Conservation (phyloP, 1,284 basidiomycete genomes). For the Cutaneotrichosporon sp. region DNA sequence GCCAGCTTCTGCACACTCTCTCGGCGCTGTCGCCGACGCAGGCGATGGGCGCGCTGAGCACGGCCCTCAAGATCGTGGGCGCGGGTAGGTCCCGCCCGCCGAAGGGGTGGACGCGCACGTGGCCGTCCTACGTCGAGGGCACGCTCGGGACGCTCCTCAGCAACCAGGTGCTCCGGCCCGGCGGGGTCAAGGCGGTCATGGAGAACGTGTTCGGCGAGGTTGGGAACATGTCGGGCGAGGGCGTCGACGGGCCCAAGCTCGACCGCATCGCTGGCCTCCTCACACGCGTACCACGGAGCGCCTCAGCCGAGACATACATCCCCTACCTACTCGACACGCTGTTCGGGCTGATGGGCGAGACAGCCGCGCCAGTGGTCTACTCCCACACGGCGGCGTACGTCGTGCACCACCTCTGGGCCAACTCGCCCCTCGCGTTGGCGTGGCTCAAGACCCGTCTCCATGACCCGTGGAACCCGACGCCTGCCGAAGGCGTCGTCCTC, state of each 20-base stretch:
- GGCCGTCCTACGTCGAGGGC: slow-evolving; percentile 39
- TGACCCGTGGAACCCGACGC: slow-evolving; percentile 35
- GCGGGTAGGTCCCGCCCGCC: slow-evolving; percentile 13
- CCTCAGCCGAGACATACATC: slow-evolving; percentile 34
- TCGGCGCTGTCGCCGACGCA: slow-evolving; percentile 32
- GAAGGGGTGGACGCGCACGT: slow-evolving; percentile 33
- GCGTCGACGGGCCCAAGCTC: slow-evolving; percentile 38
- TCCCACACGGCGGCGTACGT: slow-evolving; percentile 38
- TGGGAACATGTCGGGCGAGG: slow-evolving; percentile 28
- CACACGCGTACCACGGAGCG: slow-evolving; percentile 32
- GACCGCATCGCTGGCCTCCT: slow-evolving; percentile 43
- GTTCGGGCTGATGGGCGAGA: slow-evolving; percentile 29
- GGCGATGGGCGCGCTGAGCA: slow-evolving; percentile 33
- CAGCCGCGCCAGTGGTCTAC: slow-evolving; percentile 27
- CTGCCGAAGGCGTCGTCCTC: slow-evolving; percentile 7
- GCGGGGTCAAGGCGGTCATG: slow-evolving; percentile 44
- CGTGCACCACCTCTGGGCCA: slow-evolving; percentile 34
- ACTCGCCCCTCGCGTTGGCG: slow-evolving; percentile 35
- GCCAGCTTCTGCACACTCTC: slow-evolving; percentile 21
- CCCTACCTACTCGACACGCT: slow-evolving; percentile 32
- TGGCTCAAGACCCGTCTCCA: slow-evolving; percentile 56
- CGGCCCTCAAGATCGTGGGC: slow-evolving; percentile 29
- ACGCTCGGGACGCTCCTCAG: slow-evolving; percentile 35
- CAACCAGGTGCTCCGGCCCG: slow-evolving; percentile 34
- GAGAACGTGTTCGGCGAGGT: slow-evolving; percentile 45